Evolutionary conservation across 495 filamentous ascomycete species (phyloP), one percentile per base, ranked within the genome.

Genomic region (Tirmania nivea): DNA sequence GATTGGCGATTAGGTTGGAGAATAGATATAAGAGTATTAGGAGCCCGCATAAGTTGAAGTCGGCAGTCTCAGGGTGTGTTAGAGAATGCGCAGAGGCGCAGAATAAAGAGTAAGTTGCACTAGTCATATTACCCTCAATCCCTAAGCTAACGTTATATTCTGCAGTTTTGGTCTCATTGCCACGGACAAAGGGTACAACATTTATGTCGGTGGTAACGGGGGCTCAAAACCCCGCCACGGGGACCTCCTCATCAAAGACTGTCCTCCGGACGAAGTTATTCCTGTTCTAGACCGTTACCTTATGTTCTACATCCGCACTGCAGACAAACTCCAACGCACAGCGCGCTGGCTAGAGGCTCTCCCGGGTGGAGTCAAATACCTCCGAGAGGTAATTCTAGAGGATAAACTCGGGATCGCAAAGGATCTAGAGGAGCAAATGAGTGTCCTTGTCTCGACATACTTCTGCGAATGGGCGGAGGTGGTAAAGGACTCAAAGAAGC

Each of bases 381-480:
- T 96, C 2, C 74, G 77, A 37, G 77, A 84, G 56, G 88, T 96
- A 0, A 75, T 96, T 34, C 71, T 96, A 14, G 78, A 92, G 25
- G 89, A 96, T 70, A 84, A 81, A 55, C 78, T 96, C 1, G 89
- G 88, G 14, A 92, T 96, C 55, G 80, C 77, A 63, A 82, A 78
- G 1, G 80, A 86, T 12, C 80, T 96, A 53, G 89, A 96, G 64
- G 70, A 77, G 36, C 86, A 94, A 60, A 96, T 96, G 89, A 73
- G 84, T 54, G 78, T 84, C 39, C 74, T 96, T 0, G 85, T 96
- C 10, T 80, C 78, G 55, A 79, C 76, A n/a, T 96, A 79, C 67
- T 94, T 89, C 71, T 90, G 88, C 70, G 89, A 96, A 63, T 96
- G 89, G 89, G 86, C 84, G 14, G 85, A 89, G 61, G 84, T 83